Conservation (phyloP, 352 stramenopile species). For the Thraustochytrium sp. region DNA sequence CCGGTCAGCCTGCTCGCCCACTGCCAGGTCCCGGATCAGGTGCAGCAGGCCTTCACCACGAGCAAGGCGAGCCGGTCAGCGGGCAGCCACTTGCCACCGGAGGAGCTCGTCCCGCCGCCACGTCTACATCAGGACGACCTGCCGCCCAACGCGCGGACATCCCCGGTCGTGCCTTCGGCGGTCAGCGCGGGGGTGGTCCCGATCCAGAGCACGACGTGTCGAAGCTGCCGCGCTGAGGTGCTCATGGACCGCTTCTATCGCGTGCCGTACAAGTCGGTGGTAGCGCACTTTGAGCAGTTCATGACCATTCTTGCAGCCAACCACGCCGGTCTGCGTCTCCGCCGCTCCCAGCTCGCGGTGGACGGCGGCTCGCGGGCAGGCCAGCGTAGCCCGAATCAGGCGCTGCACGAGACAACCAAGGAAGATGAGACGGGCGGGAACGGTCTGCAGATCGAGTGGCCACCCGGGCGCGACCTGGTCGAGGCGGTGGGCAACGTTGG, state of each 20-base stretch:
- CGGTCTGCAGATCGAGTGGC: constrained; percentile 70
- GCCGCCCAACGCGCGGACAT: no score
- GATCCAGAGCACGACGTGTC: constrained; percentile 57
- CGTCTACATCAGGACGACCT: not conserved
- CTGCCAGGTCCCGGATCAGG: constrained; percentile 8
- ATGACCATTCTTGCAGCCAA: constrained; percentile 59
- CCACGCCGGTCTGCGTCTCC: not conserved
- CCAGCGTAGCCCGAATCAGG: no score
- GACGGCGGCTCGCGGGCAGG: no score
- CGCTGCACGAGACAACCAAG: no score
- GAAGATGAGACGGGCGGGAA: no score
- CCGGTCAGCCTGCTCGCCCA: constrained; percentile 16
- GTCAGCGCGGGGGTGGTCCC: not conserved
- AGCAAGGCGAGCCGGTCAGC: not conserved
- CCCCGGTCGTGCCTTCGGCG: not conserved
- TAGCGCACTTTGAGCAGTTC: constrained; percentile 84
- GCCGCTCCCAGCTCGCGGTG: no score
- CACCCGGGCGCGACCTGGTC: constrained; percentile 74
- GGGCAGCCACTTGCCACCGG: not conserved
- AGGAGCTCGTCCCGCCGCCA: not conserved
- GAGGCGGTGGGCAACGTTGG: constrained; percentile 79
- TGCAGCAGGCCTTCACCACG: constrained; percentile 4
- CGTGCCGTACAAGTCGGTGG: constrained; percentile 85
- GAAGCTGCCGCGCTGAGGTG: constrained; percentile 69
- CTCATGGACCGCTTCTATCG: constrained; percentile 66